These are phyloP conservation scores for Ustilago trichophora DNA, from an alignment of 1,284 basidiomycete species.

Conservation along the genomic window DNA sequence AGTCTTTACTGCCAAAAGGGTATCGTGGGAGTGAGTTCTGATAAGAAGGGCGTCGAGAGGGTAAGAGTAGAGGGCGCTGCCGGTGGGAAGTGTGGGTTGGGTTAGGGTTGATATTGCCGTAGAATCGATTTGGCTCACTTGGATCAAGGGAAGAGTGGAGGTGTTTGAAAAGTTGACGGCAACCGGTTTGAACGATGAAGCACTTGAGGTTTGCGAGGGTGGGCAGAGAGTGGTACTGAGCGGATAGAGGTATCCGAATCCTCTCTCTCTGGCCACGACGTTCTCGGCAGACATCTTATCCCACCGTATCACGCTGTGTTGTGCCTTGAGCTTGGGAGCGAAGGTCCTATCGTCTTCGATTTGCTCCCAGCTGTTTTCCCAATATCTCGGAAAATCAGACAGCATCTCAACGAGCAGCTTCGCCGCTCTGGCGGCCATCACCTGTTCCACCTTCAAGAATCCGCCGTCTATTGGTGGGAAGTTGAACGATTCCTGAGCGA, in stretches of 20 bases:
- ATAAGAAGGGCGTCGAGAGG: slow-evolving; percentile 16
- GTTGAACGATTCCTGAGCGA: slow-evolving; percentile 59
- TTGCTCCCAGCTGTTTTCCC: slow-evolving; percentile 68
- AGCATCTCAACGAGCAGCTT: slow-evolving; percentile 77
- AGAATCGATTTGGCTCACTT: not conserved
- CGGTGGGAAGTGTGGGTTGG: not conserved
- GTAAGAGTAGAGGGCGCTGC: slow-evolving; percentile 18
- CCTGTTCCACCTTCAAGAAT: slow-evolving; percentile 73
- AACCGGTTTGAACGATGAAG: slow-evolving; percentile 11
- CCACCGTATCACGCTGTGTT: slow-evolving; percentile 42
- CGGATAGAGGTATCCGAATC: slow-evolving; percentile 49
- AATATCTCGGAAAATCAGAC: slow-evolving; percentile 71
- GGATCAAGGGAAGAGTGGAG: not conserved
- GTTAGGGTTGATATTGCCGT: not conserved
- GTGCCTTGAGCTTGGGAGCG: slow-evolving; percentile 53
- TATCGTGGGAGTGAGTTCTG: not conserved
- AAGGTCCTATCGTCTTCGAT: slow-evolving; percentile 16
- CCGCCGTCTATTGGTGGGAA: slow-evolving; percentile 68
- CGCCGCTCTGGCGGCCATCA: slow-evolving; percentile 76
- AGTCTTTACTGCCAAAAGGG: slow-evolving; percentile 9
- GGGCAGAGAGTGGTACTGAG: slow-evolving; percentile 33
- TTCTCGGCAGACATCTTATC: slow-evolving; percentile 33
- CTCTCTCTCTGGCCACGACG: slow-evolving; percentile 51
- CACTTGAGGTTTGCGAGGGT: too few relatives aligned
- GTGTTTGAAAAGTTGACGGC: slow-evolving; percentile 2